A percentile compares a stretch with the other conserved stretches of the same genome.
Conservation (phyloP, 1,139 yeast species). For the Debaryomyces sp. region DNA sequence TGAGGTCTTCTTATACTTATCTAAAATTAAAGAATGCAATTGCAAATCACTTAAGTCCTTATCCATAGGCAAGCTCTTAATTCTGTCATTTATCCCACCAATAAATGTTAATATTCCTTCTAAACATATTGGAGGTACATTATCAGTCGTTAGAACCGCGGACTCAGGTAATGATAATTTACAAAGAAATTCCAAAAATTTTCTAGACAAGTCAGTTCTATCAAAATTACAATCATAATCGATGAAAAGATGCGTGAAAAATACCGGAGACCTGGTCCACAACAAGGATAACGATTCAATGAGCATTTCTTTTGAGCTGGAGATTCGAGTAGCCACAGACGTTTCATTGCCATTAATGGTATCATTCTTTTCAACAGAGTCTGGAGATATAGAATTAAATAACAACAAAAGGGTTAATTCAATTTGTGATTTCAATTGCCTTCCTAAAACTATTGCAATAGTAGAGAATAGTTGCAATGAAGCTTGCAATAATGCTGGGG, state of each 20-base stretch:
- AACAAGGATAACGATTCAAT: slow-evolving; percentile 82
- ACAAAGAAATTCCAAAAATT: slow-evolving; percentile 70
- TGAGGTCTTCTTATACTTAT: slow-evolving; percentile 65
- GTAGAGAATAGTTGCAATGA: slow-evolving; percentile 78
- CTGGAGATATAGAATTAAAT: slow-evolving; percentile 56
- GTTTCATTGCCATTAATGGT: slow-evolving; percentile 29
- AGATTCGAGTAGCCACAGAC: slow-evolving; percentile 28
- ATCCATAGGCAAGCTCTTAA: slow-evolving; percentile 31
- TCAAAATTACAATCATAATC: slow-evolving; percentile 93
- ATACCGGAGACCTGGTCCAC: slow-evolving; percentile 80
- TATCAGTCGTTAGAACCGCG: slow-evolving; percentile 74
- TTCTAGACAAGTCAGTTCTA: slow-evolving; percentile 76
- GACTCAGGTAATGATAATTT: slow-evolving; percentile 80
- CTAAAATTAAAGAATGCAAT: slow-evolving; percentile 36
- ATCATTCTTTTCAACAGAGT: slow-evolving; percentile 18
- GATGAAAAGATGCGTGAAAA: slow-evolving; percentile 76
- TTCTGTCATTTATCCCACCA: slow-evolving; percentile 63
- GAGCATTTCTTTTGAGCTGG: slow-evolving; percentile 68
- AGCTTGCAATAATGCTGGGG: slow-evolving; percentile 68
- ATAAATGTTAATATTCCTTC: slow-evolving; percentile 81
- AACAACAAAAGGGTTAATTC: slow-evolving; percentile 66
- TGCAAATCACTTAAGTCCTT: slow-evolving; percentile 19
- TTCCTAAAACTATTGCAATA: slow-evolving; percentile 59
- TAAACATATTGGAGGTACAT: slow-evolving; percentile 90
- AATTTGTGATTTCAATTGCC: slow-evolving; percentile 62